phyloP scores from a whole-genome alignment of 2,329 filamentous ascomycete genomes.

The Aspergillus tanneri region DNA sequence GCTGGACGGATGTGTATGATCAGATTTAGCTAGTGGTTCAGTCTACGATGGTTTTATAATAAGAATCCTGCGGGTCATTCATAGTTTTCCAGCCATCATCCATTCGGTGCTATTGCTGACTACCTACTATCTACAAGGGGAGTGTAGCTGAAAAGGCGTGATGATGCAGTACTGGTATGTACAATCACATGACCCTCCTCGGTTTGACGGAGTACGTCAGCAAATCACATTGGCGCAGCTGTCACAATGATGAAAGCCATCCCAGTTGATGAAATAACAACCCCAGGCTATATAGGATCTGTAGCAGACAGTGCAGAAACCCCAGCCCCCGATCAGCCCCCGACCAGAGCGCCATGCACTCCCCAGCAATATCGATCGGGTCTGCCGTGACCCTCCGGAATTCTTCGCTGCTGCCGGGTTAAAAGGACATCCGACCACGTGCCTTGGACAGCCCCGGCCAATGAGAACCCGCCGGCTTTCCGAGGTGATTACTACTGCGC shows the following conservation, averaged over 20 bases:
- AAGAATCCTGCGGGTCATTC: neutral
- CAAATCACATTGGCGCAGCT: neutral
- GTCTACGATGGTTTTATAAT: constrained; percentile 19
- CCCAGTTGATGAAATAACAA: neutral
- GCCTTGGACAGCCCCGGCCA: constrained; percentile 25
- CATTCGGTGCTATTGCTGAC: neutral
- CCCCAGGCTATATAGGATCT: neutral
- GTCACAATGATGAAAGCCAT: neutral
- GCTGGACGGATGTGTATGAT: constrained; percentile 36
- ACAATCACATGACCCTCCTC: constrained; percentile 14
- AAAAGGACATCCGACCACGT: constrained; percentile 33
- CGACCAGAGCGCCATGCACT: neutral
- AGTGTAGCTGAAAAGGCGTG: too few species aligned
- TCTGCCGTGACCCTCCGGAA: constrained; percentile 14
- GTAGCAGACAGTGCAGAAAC: neutral
- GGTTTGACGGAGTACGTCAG: constrained; percentile 8
- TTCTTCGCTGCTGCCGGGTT: constrained; percentile 24
- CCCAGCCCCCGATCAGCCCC: neutral
- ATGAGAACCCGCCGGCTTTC: constrained; percentile 30
- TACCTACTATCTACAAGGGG: too few species aligned
- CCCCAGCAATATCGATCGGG: too few species aligned
- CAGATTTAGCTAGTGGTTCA: constrained; percentile 29
- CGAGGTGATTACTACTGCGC: constrained; percentile 40
- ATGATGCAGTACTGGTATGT: too few species aligned
- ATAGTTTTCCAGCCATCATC: neutral